A percentile compares a stretch with the other conserved stretches of the same genome.
phyloP scores from a whole-genome alignment of 2,329 filamentous ascomycete genomes.

The Tolypocladium tropicale region DNA sequence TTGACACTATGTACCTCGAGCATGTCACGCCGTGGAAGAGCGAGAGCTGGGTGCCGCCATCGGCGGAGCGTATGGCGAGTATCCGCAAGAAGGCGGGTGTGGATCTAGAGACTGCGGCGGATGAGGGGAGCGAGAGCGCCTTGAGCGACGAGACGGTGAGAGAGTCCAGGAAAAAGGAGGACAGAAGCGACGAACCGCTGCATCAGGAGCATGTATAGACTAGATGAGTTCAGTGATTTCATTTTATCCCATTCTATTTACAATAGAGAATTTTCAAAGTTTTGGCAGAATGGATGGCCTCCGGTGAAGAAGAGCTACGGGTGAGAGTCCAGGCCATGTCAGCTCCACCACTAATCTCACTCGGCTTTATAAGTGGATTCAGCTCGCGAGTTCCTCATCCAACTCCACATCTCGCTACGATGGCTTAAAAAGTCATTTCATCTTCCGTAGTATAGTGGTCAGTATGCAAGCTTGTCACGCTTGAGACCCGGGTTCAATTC shows the following conservation, averaged over 20 bases:
- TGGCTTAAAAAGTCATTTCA: not conserved
- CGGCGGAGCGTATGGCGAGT: conserved; percentile 30
- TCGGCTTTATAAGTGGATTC: not conserved
- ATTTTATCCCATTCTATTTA: no score
- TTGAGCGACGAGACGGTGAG: not conserved
- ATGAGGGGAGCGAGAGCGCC: not conserved
- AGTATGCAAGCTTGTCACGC: not conserved
- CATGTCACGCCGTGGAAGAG: conserved; percentile 54
- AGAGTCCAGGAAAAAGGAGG: not conserved
- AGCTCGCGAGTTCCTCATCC: not conserved
- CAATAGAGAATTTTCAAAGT: no score
- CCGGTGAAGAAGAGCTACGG: no score
- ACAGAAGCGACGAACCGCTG: not conserved
- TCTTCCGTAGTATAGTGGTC: not conserved
- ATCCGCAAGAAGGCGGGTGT: conserved; percentile 31
- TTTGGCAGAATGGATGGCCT: no score
- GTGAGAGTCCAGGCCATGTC: no score
- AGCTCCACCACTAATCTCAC: not conserved
- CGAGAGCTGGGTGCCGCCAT: conserved; percentile 37
- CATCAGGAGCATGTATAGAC: conserved; percentile 5
- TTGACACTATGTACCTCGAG: conserved; percentile 68
- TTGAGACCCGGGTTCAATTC: not conserved
- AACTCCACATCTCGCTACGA: not conserved
- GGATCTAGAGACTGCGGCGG: conserved; percentile 18
- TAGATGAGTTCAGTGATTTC: no score